Percentiles rank a stretch among this genome's conserved stretches.
Evolutionary conservation across 768 basidiomycete genomes (phyloP).

Genomic region (Gymnopilus dilepis): DNA sequence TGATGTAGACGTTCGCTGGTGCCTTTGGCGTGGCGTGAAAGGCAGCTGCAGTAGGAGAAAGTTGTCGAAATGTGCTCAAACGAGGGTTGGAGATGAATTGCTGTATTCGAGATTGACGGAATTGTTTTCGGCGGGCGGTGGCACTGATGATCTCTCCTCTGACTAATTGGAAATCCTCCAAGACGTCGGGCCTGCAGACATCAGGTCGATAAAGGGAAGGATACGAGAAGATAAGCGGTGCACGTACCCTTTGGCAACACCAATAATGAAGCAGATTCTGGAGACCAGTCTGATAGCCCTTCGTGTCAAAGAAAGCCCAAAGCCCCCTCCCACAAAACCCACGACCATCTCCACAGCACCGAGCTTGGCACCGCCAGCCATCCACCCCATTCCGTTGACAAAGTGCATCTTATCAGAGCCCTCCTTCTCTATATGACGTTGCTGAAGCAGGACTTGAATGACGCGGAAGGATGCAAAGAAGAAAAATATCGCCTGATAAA

Average conservation of each 20-base stretch:
- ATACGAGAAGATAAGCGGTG: neutral
- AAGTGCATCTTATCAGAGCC: conserved; percentile 51
- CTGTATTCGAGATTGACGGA: conserved; percentile 44
- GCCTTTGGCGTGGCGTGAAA: conserved; percentile 43
- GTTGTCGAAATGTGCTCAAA: conserved; percentile 55
- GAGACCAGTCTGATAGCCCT: conserved; percentile 61
- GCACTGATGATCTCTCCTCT: conserved; percentile 38
- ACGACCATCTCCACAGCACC: conserved; percentile 68
- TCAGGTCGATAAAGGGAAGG: neutral
- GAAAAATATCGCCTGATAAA: conserved; percentile 64
- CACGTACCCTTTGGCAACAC: conserved; percentile 70
- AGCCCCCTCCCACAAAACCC: conserved; percentile 63
- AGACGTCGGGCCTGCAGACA: conserved; percentile 49
- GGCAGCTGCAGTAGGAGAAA: conserved; percentile 50
- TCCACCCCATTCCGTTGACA: conserved; percentile 69
- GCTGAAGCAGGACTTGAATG: conserved; percentile 50
- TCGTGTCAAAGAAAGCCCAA: conserved; percentile 57
- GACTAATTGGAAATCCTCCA: conserved; percentile 59
- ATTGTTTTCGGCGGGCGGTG: conserved; percentile 20
- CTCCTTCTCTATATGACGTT: conserved; percentile 55
- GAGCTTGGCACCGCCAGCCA: conserved; percentile 62
- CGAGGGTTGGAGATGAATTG: conserved; percentile 61
- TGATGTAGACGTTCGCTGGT: conserved; percentile 12
- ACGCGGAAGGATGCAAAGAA: conserved; percentile 65
- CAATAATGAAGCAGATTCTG: conserved; percentile 62